Evolutionary conservation across 345 rosid species (phyloP).

Genomic region (Excoecaria cochinchinensis): DNA sequence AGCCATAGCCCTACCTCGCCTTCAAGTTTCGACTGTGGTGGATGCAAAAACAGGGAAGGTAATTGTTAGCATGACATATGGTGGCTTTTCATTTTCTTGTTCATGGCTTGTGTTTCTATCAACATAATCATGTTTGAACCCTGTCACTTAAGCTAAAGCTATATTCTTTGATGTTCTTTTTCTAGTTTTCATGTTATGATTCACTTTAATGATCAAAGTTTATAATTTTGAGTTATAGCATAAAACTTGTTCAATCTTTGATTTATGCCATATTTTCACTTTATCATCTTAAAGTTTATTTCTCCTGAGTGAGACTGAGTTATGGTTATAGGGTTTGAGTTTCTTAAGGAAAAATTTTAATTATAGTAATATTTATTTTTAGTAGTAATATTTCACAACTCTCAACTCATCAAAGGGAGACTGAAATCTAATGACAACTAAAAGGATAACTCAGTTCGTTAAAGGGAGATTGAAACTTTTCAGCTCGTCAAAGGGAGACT

Average conservation of each 20-base stretch:
- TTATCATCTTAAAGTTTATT: neutral
- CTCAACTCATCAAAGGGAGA: too few species aligned
- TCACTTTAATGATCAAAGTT: neutral
- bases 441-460: too few species aligned
- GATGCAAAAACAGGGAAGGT: constrained; percentile 93
- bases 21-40: constrained; percentile 79
- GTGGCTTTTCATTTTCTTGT: neutral
- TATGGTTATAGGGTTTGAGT: too few species aligned
- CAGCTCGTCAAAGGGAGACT: too few species aligned
- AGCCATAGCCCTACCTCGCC: constrained; percentile 78
- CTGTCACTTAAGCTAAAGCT: neutral
- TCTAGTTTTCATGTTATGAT: neutral
- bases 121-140: too few species aligned
- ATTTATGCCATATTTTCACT: neutral
- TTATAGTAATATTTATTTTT: too few species aligned
- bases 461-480: too few species aligned
- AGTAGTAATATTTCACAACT: too few species aligned
- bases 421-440: too few species aligned
- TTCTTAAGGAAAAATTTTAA: too few species aligned
- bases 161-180: neutral
- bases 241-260: neutral
- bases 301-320: neutral
- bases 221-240: neutral
- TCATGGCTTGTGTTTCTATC: constrained; percentile 2
- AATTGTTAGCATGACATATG: constrained; percentile 17